Percentiles rank a stretch among this genome's conserved stretches.
These are phyloP conservation scores for Rhynchospora breviuscula DNA, from an alignment of 176 grass and related monocot species.

Conservation along the genomic window DNA sequence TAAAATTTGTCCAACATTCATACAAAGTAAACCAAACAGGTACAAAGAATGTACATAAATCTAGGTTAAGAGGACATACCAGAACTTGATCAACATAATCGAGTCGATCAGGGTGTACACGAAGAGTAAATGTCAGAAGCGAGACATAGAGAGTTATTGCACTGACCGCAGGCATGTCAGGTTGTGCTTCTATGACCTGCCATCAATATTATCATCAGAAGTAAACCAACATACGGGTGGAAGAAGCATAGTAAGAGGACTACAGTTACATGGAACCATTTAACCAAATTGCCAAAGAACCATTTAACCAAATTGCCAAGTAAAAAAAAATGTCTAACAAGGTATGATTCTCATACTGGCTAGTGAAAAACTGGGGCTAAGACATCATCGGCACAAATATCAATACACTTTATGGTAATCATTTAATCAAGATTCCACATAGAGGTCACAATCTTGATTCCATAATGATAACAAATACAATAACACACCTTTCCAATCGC, in stretches of 20 bases:
- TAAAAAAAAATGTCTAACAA: neutral
- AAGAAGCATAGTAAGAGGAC: neutral
- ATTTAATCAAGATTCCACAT: neutral
- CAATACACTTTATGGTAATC: neutral
- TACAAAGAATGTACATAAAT: neutral
- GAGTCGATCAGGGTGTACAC: constrained; percentile 95
- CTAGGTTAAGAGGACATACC: constrained; percentile 38
- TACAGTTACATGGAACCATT: neutral
- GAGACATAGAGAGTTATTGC: constrained; percentile 95
- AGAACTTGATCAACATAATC: constrained; percentile 99
- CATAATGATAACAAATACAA: neutral
- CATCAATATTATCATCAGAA: constrained; percentile 20
- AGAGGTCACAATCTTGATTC: neutral
- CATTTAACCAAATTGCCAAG: neutral
- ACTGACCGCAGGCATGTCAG: constrained; percentile 92
- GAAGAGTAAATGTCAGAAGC: constrained; percentile 93
- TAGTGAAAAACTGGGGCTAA: neutral
- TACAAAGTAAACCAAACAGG: neutral
- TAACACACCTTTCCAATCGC: constrained; percentile 81
- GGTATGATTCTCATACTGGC: neutral
- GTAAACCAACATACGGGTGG: neutral
- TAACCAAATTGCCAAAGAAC: neutral
- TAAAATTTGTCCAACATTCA: constrained; percentile 9
- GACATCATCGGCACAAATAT: neutral
- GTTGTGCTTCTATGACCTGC: constrained; percentile 96